These are phyloP conservation scores for Tolypocladium ovalisporum DNA, from an alignment of 2,329 filamentous ascomycete genomes.

Conservation along the genomic window DNA sequence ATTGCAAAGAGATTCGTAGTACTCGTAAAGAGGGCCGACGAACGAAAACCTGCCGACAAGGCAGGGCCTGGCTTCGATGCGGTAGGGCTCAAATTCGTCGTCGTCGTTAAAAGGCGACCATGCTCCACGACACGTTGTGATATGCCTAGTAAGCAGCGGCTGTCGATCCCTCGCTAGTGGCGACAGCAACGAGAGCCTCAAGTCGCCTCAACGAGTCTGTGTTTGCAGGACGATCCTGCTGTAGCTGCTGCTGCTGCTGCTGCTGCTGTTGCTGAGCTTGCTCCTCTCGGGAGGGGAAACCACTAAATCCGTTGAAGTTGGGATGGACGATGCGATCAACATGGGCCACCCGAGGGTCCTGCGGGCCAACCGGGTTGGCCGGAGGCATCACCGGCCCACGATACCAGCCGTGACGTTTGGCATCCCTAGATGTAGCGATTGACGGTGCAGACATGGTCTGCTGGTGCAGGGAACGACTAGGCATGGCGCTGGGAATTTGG, in stretches of 20 bases:
- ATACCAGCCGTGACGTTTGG: conserved; percentile 64
- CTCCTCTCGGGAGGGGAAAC: conserved; percentile 32
- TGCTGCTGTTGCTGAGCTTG: conserved; percentile 9
- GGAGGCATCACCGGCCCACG: conserved; percentile 37
- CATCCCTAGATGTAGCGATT: conserved; percentile 43
- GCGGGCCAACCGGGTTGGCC: conserved; percentile 19
- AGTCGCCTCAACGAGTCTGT: conserved; percentile 25
- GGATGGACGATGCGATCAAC: conserved; percentile 49
- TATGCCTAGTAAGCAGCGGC: conserved; percentile 25
- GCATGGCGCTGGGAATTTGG: conserved; percentile 14
- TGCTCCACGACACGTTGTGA: too few relatives aligned
- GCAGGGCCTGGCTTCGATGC: neutral
- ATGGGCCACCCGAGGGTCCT: conserved; percentile 27
- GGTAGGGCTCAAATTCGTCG: neutral
- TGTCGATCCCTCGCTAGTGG: conserved; percentile 31
- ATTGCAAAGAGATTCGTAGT: neutral
- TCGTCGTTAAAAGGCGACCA: neutral
- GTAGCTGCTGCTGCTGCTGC: conserved; percentile 14
- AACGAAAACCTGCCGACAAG: neutral
- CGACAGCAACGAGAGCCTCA: conserved; percentile 32
- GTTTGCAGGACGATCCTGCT: conserved; percentile 17
- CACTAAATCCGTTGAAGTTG: conserved; percentile 40
- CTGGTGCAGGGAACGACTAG: conserved; percentile 31
- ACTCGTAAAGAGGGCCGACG: neutral
- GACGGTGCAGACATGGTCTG: conserved; percentile 51